Base-by-base conservation (phyloP, 2,329 filamentous ascomycete genomes). In the Cercospora nicotianae region DNA sequence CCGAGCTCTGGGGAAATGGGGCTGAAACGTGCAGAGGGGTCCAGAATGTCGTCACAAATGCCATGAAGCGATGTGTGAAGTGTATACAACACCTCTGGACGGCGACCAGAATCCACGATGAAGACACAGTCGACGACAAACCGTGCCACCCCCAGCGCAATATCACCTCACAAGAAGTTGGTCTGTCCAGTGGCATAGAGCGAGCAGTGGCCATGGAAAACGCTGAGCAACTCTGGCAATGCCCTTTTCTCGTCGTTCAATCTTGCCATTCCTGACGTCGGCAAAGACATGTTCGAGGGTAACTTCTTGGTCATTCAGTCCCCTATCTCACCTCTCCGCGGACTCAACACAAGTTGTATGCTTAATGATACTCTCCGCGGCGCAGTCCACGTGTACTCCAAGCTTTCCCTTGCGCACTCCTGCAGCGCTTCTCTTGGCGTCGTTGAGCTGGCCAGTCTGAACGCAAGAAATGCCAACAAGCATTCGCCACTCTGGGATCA, bases 1-100 rank as follows among this genome's bases (percentile, higher is more conserved):
- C 28, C 60, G 23, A 20, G 60, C 48, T 62, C 60, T 51, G 36
- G 33, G 60, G 26, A 51, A 30, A 30, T 62, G 60, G n/a, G 42
- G 60, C 60, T 62, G 60, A 62, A 51, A 62, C 60, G 18, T 42
- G 18, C 36, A n/a, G 36, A 16, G 23, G 33, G 59, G 59, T 61
- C 59, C 23, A 45, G 31, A 26, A 45, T 26, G 59, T 61, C 59
- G 59, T 61, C 59, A 61, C 23, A 3, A 13, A 18, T 12, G 53
- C 53, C 53, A 23, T 28, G 53, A 28, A 28, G 28, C 48, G 36
- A 26, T 20, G 48, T 13, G 1, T 3, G 58, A 10, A 12, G 2
- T 33, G 30, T 60, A 26, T 45, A 30, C 20, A 5, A 23, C 23
- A 23, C 26, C 48, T 28, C 20, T 53, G 16, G 23, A 13, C 48